These are phyloP conservation scores for Diaporthe caulivora DNA, from an alignment of 2,329 filamentous ascomycete species.

Conservation along the genomic window DNA sequence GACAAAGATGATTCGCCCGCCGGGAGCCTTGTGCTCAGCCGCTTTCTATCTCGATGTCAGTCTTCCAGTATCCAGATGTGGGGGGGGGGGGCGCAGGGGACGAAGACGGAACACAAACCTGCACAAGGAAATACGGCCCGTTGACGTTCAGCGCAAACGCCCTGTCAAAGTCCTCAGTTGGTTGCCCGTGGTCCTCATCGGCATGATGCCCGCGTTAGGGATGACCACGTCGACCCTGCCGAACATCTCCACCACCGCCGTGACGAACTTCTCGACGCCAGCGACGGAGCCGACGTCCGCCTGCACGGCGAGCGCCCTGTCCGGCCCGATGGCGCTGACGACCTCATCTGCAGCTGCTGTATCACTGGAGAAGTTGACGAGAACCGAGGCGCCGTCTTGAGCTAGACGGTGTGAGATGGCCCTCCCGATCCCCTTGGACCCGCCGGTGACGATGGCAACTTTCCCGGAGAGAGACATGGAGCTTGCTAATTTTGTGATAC, in stretches of 20 bases:
- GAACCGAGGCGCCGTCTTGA: constrained; percentile 80
- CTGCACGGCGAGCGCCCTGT: constrained; percentile 65
- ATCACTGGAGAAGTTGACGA: constrained; percentile 69
- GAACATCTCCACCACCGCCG: constrained; percentile 60
- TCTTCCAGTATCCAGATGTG: rapidly evolving
- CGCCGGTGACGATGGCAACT: constrained; percentile 85
- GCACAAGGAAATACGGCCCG: constrained; percentile 65
- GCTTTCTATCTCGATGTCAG: constrained; percentile 55
- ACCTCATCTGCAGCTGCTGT: constrained; percentile 60
- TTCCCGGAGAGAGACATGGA: constrained; percentile 63
- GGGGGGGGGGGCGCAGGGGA: too few relatives aligned
- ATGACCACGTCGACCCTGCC: constrained; percentile 71
- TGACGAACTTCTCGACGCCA: constrained; percentile 63
- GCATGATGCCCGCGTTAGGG: constrained; percentile 66
- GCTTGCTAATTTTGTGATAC: not conserved
- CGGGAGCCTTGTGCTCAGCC: constrained; percentile 61
- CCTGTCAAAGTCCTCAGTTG: constrained; percentile 64
- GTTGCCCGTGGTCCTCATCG: constrained; percentile 61
- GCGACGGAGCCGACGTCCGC: constrained; percentile 63
- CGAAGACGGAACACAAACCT: constrained; percentile 49
- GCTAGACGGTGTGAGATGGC: constrained; percentile 91
- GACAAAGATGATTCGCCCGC: constrained; percentile 64
- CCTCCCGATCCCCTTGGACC: constrained; percentile 83
- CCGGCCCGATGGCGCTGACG: constrained; percentile 59
- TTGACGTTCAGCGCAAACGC: constrained; percentile 68